Evolutionary conservation across 2,329 filamentous ascomycete genomes (phyloP).

Genomic region (Aspergillus arachidicola): DNA sequence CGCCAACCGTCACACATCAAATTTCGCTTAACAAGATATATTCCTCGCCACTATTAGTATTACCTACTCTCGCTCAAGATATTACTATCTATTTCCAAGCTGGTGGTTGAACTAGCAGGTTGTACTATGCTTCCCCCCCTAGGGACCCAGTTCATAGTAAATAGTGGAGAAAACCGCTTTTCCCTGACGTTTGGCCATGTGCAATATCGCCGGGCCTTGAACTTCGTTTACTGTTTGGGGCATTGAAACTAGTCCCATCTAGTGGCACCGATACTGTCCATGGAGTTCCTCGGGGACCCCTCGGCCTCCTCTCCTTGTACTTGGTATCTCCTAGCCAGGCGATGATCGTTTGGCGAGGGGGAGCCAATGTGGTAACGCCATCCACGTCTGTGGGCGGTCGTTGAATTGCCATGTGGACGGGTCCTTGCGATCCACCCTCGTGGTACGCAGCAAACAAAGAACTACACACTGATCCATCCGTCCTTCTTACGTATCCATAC

Average conservation of each 20-base stretch:
- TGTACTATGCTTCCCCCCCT: neutral
- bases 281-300: slow-evolving; percentile 2
- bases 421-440: slow-evolving; percentile 26
- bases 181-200: neutral
- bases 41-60: neutral
- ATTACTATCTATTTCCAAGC: neutral
- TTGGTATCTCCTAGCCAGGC: neutral
- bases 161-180: neutral
- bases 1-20: neutral
- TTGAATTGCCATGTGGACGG: slow-evolving; percentile 28
- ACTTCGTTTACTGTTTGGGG: neutral
- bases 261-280: neutral
- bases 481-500: slow-evolving; percentile 2
- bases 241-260: neutral
- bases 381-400: slow-evolving; percentile 11
- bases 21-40: neutral
- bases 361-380: slow-evolving; percentile 12
- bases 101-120: neutral
- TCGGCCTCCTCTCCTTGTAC: neutral
- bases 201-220: neutral
- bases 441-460: slow-evolving; percentile 20
- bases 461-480: slow-evolving; percentile 1
- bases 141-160: neutral
- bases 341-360: neutral
- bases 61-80: neutral